Conservation (phyloP, 2,329 filamentous ascomycete genomes). For the Nemania bipapillata region DNA sequence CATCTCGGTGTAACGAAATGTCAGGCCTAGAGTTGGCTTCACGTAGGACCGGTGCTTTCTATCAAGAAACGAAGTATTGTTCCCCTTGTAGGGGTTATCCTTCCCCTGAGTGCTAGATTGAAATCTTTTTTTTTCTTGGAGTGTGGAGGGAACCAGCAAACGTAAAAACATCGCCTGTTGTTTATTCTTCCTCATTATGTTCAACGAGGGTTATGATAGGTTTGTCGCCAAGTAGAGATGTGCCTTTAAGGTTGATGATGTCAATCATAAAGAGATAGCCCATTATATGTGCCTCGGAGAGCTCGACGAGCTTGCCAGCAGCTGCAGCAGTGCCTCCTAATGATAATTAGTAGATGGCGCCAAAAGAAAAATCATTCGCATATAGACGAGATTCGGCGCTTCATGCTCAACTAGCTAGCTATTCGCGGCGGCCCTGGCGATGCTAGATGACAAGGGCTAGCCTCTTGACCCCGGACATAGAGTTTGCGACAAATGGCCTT, state of each 20-base stretch:
- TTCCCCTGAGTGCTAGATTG: constrained; percentile 9
- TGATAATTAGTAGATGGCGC: constrained; percentile 40
- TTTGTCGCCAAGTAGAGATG: constrained; percentile 81
- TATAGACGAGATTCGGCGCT: background rate
- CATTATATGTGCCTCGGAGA: constrained; percentile 85
- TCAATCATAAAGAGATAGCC: constrained; percentile 97
- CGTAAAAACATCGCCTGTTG: constrained; percentile 14
- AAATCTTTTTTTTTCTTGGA: constrained; percentile 13
- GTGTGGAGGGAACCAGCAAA: constrained; percentile 11
- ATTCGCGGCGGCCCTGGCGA: background rate
- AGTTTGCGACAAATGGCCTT: background rate
- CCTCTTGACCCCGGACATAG: background rate
- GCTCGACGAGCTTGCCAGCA: constrained; percentile 84
- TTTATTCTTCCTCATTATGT: constrained; percentile 54
- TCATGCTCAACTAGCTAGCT: background rate
- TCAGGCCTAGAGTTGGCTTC: constrained; percentile 27
- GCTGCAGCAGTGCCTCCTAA: constrained; percentile 90
- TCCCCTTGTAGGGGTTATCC: constrained; percentile 5
- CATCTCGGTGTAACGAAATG: constrained; percentile 27
- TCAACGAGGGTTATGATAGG: constrained; percentile 86
- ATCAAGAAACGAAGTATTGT: constrained; percentile 32
- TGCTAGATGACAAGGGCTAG: background rate
- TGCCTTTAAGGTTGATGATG: constrained; percentile 90
- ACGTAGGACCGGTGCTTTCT: constrained; percentile 33
- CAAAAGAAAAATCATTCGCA: background rate